phyloP scores from a whole-genome alignment of 345 rosid species.

The Citrus sinensis region DNA sequence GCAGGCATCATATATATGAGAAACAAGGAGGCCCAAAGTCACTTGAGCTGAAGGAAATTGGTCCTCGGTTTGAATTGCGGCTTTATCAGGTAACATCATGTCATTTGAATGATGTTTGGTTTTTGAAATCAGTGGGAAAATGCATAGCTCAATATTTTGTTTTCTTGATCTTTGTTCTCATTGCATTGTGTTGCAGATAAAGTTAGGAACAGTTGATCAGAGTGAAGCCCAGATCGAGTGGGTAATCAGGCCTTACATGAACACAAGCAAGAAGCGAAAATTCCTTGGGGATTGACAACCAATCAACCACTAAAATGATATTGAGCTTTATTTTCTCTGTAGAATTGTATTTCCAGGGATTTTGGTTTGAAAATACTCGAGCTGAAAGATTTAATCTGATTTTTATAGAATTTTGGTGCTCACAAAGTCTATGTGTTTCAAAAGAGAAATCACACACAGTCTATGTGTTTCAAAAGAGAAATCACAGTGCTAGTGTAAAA shows the following conservation, averaged over 20 bases:
- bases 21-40: conserved; percentile 78
- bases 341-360: not conserved
- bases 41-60: conserved; percentile 76
- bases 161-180: not conserved
- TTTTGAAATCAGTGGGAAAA: not conserved
- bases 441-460: not conserved
- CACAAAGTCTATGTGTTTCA: not conserved
- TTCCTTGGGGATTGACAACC: conserved; percentile 54
- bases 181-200: conserved; percentile 44
- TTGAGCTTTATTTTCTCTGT: not conserved
- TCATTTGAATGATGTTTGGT: not conserved
- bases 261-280: conserved; percentile 64
- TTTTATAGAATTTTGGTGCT: not conserved
- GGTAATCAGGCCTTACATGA: conserved; percentile 85
- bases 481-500: too few relatives aligned
- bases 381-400: not conserved
- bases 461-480: not conserved
- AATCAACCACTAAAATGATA: not conserved
- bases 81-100: conserved; percentile 66
- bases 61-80: conserved; percentile 87
- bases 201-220: conserved; percentile 80
- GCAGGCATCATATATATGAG: conserved; percentile 79
- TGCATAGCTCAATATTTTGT: not conserved
- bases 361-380: not conserved
- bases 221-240: conserved; percentile 80